Base-by-base conservation (phyloP, 1,284 basidiomycete species). In the Athelia psychrophila region DNA sequence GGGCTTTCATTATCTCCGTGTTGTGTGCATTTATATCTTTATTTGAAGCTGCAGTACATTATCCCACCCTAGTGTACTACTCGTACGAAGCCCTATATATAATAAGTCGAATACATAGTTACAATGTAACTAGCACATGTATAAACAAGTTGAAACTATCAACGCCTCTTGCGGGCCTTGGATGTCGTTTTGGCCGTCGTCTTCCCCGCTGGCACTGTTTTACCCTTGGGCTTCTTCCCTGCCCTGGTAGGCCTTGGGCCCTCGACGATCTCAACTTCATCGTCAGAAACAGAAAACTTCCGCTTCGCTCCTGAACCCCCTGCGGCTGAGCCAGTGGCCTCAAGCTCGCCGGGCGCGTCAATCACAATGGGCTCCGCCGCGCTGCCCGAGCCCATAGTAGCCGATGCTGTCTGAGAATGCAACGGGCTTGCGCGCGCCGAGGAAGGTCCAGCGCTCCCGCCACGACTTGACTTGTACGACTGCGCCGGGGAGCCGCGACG, bases 251-350 rank as follows among this genome's bases (percentile, higher is more conserved):
- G 54, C 20, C 61, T 50, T 2, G 72, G 64, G 1, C 77, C 80
- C 36, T 84, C 80, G 2, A 82, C 61, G 48, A 82, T 73, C 57
- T 84, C 77, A 19, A 82, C 64, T 33, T 84, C 82, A 47, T 83
- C 80, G 47, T 74, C 54, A 58, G 59, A 47, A 55, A 60, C 51
- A 54, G 69, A 63, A 16, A 69, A 68, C 62, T 79, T 84, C 33
- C 83, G 71, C 63, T 86, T 85, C 12, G 64, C 56, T 32, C 27
- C 6, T 30, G 56, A 55, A 44, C 57, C 53, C 49, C 57, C 54
- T 44, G 57, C 58, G 23, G 64, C 66, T 22, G 57, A 59, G 35
- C 52, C 51, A 19, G 54, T 58, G n/a, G 64, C 57, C 6, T 30
- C 27, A 13, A 30, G 27, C 13, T 30, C 27, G 27, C 27, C 27